Conservation (phyloP, 108 stramenopile genomes). For the Hondaea fermentalgiana region DNA sequence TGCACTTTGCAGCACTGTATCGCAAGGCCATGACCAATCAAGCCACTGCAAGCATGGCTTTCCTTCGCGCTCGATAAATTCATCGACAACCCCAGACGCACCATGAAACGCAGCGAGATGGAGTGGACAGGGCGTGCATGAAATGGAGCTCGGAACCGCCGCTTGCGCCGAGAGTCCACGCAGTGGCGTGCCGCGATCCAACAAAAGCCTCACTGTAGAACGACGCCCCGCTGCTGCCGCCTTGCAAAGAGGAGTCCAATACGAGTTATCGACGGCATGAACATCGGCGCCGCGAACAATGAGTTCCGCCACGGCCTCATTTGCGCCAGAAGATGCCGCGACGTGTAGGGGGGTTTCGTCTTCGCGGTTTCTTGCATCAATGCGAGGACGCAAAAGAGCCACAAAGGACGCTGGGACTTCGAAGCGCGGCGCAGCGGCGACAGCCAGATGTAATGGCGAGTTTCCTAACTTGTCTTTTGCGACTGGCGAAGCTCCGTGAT, state of each 20-base stretch:
- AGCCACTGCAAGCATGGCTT: background rate
- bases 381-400: background rate
- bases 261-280: background rate
- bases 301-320: background rate
- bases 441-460: background rate
- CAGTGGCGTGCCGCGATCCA: background rate
- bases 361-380: background rate
- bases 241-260: background rate
- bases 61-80: background rate
- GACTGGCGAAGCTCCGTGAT: background rate
- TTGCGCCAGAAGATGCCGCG: background rate
- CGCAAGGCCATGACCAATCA: background rate
- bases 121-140: background rate
- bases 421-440: background rate
- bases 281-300: background rate
- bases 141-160: background rate
- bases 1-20: background rate
- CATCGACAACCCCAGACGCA: background rate
- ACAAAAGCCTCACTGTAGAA: background rate
- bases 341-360: background rate
- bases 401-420: background rate
- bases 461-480: background rate
- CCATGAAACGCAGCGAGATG: background rate
- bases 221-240: background rate
- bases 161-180: background rate